phyloP scores from a whole-genome alignment of 495 filamentous ascomycete genomes.

The Cercophora scortea region DNA sequence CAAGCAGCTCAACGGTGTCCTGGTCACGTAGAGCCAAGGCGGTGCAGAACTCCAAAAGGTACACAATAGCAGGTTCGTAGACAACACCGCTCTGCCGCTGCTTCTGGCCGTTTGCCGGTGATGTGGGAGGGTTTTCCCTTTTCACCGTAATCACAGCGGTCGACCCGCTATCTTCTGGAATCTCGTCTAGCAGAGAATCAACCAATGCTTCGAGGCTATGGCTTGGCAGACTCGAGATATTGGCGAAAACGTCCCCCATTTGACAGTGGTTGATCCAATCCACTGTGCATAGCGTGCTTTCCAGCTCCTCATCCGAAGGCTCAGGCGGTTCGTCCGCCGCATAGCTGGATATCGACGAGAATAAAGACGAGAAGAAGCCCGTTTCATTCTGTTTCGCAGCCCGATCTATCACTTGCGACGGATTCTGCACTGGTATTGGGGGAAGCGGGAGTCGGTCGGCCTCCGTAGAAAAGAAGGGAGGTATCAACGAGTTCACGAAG shows the following conservation, averaged over 20 bases:
- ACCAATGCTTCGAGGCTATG: constrained; percentile 60
- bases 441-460: constrained; percentile 65
- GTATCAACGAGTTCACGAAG: constrained; percentile 91
- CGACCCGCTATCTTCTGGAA: constrained; percentile 78
- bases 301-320: constrained; percentile 93
- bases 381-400: constrained; percentile 66
- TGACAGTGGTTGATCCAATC: constrained; percentile 89
- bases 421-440: constrained; percentile 79
- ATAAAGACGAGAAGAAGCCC: constrained; percentile 86
- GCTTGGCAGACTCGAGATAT: constrained; percentile 72
- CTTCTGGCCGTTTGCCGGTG: constrained; percentile 53
- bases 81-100: constrained; percentile 40
- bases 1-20: constrained; percentile 60
- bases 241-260: constrained; percentile 73
- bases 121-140: constrained; percentile 57
- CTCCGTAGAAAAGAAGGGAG: constrained; percentile 69
- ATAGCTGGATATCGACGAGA: constrained; percentile 96
- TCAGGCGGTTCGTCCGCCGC: constrained; percentile 96
- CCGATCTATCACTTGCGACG: constrained; percentile 90
- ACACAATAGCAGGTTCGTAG: constrained; percentile 87
- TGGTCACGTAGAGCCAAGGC: constrained; percentile 72
- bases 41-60: constrained; percentile 82
- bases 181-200: constrained; percentile 64
- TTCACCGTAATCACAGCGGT: constrained; percentile 76
- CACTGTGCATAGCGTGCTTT: constrained; percentile 88